phyloP scores from a whole-genome alignment of 495 filamentous ascomycete species.

The Podospora tetraspora region DNA sequence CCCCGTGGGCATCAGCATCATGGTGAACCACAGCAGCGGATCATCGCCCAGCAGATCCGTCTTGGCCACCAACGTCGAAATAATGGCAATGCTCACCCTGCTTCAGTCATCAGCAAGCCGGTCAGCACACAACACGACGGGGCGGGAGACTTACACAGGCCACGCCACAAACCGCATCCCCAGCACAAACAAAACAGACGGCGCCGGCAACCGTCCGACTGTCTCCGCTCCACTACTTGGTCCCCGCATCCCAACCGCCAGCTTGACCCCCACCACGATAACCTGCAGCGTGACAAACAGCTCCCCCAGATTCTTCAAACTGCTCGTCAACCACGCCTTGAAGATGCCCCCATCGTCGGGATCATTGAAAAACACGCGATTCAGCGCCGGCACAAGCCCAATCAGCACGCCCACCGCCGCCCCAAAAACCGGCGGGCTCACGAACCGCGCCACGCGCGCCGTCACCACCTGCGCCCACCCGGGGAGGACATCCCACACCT shows the following conservation, averaged over 20 bases:
- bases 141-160: conserved; percentile 38
- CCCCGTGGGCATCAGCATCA: conserved; percentile 72
- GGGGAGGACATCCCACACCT: conserved; percentile 38
- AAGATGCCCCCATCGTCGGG: conserved; percentile 58
- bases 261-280: conserved; percentile 61
- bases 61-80: conserved; percentile 54
- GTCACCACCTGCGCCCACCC: conserved; percentile 33
- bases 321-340: conserved; percentile 62
- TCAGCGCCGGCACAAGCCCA: conserved; percentile 56
- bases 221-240: conserved; percentile 39
- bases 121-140: not conserved
- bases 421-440: conserved; percentile 59
- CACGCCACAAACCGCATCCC: conserved; percentile 60
- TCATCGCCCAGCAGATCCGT: conserved; percentile 53
- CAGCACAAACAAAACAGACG: conserved; percentile 49
- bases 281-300: conserved; percentile 67
- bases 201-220: conserved; percentile 40
- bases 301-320: conserved; percentile 58
- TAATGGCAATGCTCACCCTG: conserved; percentile 46
- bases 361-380: conserved; percentile 58
- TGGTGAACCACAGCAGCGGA: conserved; percentile 65
- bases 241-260: conserved; percentile 48
- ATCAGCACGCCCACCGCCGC: conserved; percentile 53
- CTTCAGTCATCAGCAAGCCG: not conserved
- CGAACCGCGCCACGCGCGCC: conserved; percentile 42